A percentile compares a stretch with the other conserved stretches of the same genome.
Evolutionary conservation across 2,329 filamentous ascomycete genomes (phyloP).

Genomic region (Pseudonectria foliicola): DNA sequence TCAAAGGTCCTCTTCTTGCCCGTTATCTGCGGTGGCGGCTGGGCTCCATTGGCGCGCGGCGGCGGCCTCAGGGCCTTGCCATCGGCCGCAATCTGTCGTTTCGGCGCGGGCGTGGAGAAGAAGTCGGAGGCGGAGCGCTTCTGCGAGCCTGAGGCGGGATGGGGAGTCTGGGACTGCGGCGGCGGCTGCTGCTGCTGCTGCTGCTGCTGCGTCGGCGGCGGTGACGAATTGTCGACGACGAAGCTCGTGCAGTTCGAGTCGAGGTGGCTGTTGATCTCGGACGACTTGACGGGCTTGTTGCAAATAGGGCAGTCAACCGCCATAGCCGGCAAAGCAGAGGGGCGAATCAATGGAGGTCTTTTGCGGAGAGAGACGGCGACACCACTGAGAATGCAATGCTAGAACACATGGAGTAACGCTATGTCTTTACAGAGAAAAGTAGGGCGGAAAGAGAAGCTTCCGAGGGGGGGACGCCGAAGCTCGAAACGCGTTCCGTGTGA

Average conservation of each 20-base stretch:
- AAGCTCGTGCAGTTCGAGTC: slow-evolving; percentile 72
- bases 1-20: slow-evolving; percentile 47
- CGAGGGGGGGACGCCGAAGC: background rate
- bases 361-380: background rate
- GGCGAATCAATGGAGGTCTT: background rate
- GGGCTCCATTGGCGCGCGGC: slow-evolving; percentile 22
- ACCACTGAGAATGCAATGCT: background rate
- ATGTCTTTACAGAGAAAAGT: too few relatives aligned
- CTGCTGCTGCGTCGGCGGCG: slow-evolving; percentile 23
- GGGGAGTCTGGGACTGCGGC: slow-evolving; percentile 25
- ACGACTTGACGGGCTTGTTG: slow-evolving; percentile 60
- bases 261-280: slow-evolving; percentile 82
- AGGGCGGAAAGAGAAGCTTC: too few relatives aligned
- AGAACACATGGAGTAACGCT: too few relatives aligned
- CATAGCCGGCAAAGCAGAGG: slow-evolving; percentile 17
- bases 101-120: slow-evolving; percentile 55
- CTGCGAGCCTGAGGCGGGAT: slow-evolving; percentile 32
- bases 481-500: background rate
- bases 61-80: slow-evolving; percentile 26
- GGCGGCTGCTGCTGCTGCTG: too few relatives aligned
- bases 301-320: slow-evolving; percentile 76
- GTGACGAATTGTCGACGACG: slow-evolving; percentile 46
- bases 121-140: slow-evolving; percentile 52
- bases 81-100: slow-evolving; percentile 38
- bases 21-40: slow-evolving; percentile 19